phyloP scores from a whole-genome alignment of 2,329 filamentous ascomycete species.

The Madurella mycetomatis region DNA sequence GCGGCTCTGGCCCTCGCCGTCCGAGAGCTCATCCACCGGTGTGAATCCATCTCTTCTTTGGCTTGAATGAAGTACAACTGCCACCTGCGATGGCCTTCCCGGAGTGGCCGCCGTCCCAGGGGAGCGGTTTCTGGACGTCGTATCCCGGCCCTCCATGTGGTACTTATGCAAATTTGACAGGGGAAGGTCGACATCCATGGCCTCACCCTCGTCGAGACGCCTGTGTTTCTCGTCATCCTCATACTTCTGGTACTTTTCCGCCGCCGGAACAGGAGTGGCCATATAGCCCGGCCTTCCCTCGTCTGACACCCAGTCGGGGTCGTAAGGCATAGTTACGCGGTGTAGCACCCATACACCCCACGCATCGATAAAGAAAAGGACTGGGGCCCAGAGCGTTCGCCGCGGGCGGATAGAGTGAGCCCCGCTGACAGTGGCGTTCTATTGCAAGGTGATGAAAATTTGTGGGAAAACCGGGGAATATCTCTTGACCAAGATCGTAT shows the following conservation, averaged over 20 bases:
- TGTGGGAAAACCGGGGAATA: too few relatives aligned
- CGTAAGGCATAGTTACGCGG: constrained; percentile 11
- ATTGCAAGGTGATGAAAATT: too few relatives aligned
- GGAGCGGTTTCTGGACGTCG: constrained; percentile 1
- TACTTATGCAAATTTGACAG: neutral
- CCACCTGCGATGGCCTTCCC: constrained; percentile 2
- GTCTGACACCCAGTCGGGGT: constrained; percentile 14
- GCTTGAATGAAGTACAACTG: constrained; percentile 17
- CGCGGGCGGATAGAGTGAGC: too few relatives aligned
- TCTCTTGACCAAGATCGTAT: too few relatives aligned
- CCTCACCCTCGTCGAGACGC: constrained; percentile 1
- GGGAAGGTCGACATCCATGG: constrained; percentile 7
- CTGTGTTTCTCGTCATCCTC: neutral
- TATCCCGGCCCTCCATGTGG: neutral
- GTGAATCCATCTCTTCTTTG: constrained; percentile 5
- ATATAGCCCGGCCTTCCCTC: neutral
- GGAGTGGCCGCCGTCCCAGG: neutral
- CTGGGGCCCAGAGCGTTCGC: too few relatives aligned
- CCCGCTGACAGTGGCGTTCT: too few relatives aligned
- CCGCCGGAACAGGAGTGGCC: neutral
- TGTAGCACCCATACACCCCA: too few relatives aligned
- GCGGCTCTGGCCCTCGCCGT: neutral
- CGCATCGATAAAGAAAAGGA: too few relatives aligned
- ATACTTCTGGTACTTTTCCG: neutral
- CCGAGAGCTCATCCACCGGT: constrained; percentile 1